Conservation (phyloP, 2,329 filamentous ascomycete species). For the Paecilomyces formosus region DNA sequence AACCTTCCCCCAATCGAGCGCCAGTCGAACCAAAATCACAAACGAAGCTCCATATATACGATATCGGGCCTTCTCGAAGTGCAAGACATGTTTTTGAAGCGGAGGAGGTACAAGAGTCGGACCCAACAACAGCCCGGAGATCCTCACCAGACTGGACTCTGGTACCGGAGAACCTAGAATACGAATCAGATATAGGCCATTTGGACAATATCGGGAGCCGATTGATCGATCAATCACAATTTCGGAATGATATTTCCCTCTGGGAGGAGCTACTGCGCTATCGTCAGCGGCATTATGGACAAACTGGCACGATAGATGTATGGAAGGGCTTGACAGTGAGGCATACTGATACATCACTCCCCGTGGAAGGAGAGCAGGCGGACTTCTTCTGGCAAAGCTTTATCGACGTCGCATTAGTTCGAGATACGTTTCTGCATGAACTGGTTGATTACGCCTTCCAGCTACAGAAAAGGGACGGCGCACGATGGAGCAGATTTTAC, state of each 20-base stretch:
- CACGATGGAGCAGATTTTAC: slow-evolving; percentile 29
- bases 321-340: slow-evolving; percentile 31
- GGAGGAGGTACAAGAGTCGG: neutral
- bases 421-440: slow-evolving; percentile 24
- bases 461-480: slow-evolving; percentile 32
- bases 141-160: slow-evolving; percentile 14
- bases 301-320: slow-evolving; percentile 33
- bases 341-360: slow-evolving; percentile 22
- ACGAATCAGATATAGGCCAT: slow-evolving; percentile 36
- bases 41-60: slow-evolving; percentile 18
- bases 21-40: slow-evolving; percentile 2
- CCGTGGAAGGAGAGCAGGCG: slow-evolving; percentile 27
- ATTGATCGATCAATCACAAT: slow-evolving; percentile 27
- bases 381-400: slow-evolving; percentile 37
- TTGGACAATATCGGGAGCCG: slow-evolving; percentile 25
- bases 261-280: slow-evolving; percentile 40
- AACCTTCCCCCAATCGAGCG: slow-evolving; percentile 1
- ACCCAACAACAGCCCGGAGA: neutral
- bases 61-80: slow-evolving; percentile 16
- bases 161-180: slow-evolving; percentile 28
- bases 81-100: neutral
- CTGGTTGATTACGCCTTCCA: slow-evolving; percentile 30
- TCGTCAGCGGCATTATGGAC: slow-evolving; percentile 36
- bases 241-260: slow-evolving; percentile 30
- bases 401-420: slow-evolving; percentile 26